Conservation (phyloP, 2,329 filamentous ascomycete species). For the Talaromyces sp. region DNA sequence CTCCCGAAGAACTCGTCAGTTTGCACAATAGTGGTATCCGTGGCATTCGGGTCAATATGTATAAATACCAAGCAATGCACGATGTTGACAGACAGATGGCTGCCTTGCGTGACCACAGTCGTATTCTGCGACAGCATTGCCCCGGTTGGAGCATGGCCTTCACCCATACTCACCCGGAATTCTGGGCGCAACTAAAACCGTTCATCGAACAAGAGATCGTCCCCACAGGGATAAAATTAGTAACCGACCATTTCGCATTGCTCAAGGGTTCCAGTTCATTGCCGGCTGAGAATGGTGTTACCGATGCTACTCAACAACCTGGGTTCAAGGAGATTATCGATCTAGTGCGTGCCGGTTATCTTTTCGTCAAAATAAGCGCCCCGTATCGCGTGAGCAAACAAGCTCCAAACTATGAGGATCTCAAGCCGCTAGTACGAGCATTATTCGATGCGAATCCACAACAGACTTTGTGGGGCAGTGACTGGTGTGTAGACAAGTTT, state of each 20-base stretch:
- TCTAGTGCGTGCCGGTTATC: slow-evolving; percentile 24
- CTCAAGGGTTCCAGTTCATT: slow-evolving; percentile 32
- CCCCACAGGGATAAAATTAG: slow-evolving; percentile 17
- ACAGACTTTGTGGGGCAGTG: slow-evolving; percentile 34
- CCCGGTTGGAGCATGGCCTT: slow-evolving; percentile 27
- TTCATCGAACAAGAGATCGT: slow-evolving; percentile 19
- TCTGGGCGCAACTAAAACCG: slow-evolving; percentile 21
- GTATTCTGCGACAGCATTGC: slow-evolving; percentile 15
- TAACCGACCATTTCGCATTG: slow-evolving; percentile 36
- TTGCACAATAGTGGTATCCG: slow-evolving; percentile 27
- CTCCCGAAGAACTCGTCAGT: slow-evolving; percentile 16
- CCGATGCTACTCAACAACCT: slow-evolving; percentile 23
- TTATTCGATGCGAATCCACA: slow-evolving; percentile 29
- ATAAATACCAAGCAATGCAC: slow-evolving; percentile 32
- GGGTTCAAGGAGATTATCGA: slow-evolving; percentile 26
- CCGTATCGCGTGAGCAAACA: slow-evolving; percentile 31
- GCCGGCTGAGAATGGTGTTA: slow-evolving; percentile 11
- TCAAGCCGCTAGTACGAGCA: slow-evolving; percentile 25
- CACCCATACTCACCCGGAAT: slow-evolving; percentile 26
- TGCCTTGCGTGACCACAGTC: slow-evolving; percentile 24
- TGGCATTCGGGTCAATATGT: slow-evolving; percentile 33
- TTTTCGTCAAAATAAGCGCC: slow-evolving; percentile 36
- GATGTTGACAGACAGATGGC: slow-evolving; percentile 30
- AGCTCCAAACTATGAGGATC: slow-evolving; percentile 27
- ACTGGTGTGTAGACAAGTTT: slow-evolving; percentile 21